Percentiles rank a stretch among this genome's conserved stretches.
Conservation (phyloP, 345 rosid genomes). For the Ceriops tagal region DNA sequence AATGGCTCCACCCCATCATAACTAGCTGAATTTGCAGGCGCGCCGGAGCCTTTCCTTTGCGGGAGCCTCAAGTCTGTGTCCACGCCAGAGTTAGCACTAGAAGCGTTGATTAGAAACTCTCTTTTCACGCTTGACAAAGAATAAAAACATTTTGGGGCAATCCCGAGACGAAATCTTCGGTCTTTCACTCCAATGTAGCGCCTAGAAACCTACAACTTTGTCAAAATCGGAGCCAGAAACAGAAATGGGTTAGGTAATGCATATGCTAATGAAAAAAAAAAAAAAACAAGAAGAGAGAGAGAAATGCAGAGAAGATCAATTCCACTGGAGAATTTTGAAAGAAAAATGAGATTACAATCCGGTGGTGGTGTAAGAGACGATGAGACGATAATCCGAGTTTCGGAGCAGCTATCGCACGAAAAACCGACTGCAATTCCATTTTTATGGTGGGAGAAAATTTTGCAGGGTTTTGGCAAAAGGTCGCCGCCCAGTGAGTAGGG, state of each 20-base stretch:
- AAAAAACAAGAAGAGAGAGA: background rate
- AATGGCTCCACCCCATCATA: constrained; percentile 51
- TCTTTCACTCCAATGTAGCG: constrained; percentile 20
- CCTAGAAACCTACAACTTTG: constrained; percentile 31
- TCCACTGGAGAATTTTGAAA: background rate
- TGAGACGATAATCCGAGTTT: constrained; percentile 27
- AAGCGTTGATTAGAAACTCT: constrained; percentile 28
- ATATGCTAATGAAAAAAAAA: background rate
- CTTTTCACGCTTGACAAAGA: constrained; percentile 21
- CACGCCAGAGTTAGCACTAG: constrained; percentile 26
- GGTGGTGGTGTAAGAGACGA: constrained; percentile 14
- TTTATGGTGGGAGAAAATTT: background rate
- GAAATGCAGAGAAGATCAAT: background rate
- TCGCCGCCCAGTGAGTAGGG: background rate
- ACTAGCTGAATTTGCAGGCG: constrained; percentile 12
- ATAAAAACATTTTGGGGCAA: constrained; percentile 29
- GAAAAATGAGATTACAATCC: constrained; percentile 33
- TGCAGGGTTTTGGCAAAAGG: constrained; percentile 22
- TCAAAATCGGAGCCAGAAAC: constrained; percentile 17
- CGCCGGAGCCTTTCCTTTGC: constrained; percentile 14
- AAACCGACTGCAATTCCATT: constrained; percentile 54
- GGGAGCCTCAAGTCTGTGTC: constrained; percentile 16
- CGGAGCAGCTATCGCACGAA: constrained; percentile 39
- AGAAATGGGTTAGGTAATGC: background rate
- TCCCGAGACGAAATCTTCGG: constrained; percentile 15